These are phyloP conservation scores for Solanum sejunctum DNA, from an alignment of 257 asterid species.

Conservation along the genomic window DNA sequence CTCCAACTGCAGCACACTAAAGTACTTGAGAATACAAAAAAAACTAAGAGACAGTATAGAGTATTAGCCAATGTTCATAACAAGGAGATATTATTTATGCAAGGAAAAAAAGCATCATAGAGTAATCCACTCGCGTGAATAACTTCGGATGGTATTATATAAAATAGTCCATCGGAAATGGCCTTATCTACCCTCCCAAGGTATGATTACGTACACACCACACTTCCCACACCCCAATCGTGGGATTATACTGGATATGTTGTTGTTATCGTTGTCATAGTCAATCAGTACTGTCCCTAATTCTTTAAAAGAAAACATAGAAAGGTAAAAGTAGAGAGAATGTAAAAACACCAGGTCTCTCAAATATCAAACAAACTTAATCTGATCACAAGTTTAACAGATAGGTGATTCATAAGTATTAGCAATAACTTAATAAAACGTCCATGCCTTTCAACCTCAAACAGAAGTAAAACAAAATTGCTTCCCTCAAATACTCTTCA, in stretches of 20 bases:
- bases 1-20: neutral
- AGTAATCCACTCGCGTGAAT: neutral
- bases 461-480: neutral
- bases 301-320: neutral
- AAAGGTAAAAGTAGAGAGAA: neutral
- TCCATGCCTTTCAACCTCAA: neutral
- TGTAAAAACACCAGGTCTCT: neutral
- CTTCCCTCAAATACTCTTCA: neutral
- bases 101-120: neutral
- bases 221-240: neutral
- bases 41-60: neutral
- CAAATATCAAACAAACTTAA: neutral
- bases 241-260: neutral
- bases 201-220: neutral
- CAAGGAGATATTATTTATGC: fast-evolving
- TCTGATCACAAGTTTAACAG: neutral
- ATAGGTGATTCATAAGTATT: neutral
- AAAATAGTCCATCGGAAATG: neutral
- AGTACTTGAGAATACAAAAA: neutral
- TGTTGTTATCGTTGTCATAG: neutral
- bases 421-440: neutral
- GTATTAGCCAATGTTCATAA: neutral
- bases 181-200: neutral
- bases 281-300: neutral
- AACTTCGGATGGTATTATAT: neutral